phyloP scores from a whole-genome alignment of 768 basidiomycete species.

The Cubamyces lactineus region DNA sequence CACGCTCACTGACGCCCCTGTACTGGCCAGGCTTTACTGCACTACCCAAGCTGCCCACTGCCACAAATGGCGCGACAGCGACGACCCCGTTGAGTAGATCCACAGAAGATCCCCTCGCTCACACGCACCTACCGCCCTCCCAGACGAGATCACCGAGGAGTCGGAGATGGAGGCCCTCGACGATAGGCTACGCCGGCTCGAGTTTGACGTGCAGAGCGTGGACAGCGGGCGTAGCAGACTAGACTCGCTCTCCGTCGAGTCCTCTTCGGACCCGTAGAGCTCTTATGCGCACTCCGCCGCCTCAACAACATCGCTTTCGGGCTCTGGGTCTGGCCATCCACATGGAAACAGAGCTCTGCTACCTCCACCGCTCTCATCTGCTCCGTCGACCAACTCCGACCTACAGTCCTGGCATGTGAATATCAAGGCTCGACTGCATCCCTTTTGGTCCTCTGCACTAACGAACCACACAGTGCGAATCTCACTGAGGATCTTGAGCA shows the following conservation, averaged over 20 bases:
- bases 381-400: conserved; percentile 29
- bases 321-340: conserved; percentile 8
- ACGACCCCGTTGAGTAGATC: conserved; percentile 32
- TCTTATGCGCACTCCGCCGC: conserved; percentile 18
- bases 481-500: conserved; percentile 50
- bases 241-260: conserved; percentile 9
- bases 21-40: conserved; percentile 64
- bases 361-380: neutral
- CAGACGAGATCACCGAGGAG: conserved; percentile 62
- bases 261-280: conserved; percentile 12
- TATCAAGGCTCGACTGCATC: conserved; percentile 72
- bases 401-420: conserved; percentile 69
- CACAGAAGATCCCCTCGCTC: conserved; percentile 53
- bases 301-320: conserved; percentile 8
- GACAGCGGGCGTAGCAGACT: conserved; percentile 9
- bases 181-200: conserved; percentile 47
- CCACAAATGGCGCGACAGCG: conserved; percentile 23
- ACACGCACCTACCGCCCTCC: conserved; percentile 57
- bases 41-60: conserved; percentile 54
- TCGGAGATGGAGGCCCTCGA: conserved; percentile 60
- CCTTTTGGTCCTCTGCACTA: conserved; percentile 81
- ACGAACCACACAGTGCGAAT: conserved; percentile 64
- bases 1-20: neutral
- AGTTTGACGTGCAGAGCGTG: conserved; percentile 29
- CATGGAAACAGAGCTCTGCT: neutral